Conservation (phyloP, 106 monocot genomes). For the Dendrobium chrysotoxum region DNA sequence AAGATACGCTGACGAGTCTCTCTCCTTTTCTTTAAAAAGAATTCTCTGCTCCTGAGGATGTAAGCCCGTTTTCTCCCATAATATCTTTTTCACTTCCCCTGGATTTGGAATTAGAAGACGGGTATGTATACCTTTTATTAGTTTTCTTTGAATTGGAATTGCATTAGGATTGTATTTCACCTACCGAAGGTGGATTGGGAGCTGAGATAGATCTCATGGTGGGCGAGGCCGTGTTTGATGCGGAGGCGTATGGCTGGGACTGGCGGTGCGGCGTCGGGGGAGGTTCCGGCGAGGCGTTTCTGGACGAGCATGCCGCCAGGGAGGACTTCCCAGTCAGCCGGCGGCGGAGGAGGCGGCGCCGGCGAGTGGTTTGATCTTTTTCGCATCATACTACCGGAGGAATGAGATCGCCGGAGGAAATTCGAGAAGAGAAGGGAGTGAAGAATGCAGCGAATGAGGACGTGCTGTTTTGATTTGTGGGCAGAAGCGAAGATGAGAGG, state of each 20-base stretch:
- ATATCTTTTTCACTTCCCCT: slow-evolving; percentile 53
- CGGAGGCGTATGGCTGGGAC: slow-evolving; percentile 21
- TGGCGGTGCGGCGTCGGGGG: neutral
- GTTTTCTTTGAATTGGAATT: neutral
- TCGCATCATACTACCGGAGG: neutral
- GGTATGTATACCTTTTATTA: neutral
- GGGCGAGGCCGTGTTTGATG: slow-evolving; percentile 29
- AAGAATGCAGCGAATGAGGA: too few species aligned
- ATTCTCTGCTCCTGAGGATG: slow-evolving; percentile 76
- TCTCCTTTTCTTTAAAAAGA: slow-evolving; percentile 67
- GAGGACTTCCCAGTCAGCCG: slow-evolving; percentile 6
- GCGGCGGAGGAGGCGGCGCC: neutral
- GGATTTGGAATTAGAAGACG: neutral
- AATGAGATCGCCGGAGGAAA: neutral
- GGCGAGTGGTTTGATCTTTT: neutral
- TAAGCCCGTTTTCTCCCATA: slow-evolving; percentile 57
- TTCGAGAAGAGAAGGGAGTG: too few species aligned
- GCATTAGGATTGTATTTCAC: neutral
- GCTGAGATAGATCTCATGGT: slow-evolving; percentile 43
- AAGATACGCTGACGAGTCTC: slow-evolving; percentile 51
- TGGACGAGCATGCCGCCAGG: slow-evolving; percentile 9
- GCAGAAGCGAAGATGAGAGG: neutral
- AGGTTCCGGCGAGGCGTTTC: neutral
- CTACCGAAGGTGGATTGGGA: slow-evolving; percentile 36
- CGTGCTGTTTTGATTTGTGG: too few species aligned